phyloP scores from a whole-genome alignment of 257 asterid genomes.

The Capsicum baccatum region DNA sequence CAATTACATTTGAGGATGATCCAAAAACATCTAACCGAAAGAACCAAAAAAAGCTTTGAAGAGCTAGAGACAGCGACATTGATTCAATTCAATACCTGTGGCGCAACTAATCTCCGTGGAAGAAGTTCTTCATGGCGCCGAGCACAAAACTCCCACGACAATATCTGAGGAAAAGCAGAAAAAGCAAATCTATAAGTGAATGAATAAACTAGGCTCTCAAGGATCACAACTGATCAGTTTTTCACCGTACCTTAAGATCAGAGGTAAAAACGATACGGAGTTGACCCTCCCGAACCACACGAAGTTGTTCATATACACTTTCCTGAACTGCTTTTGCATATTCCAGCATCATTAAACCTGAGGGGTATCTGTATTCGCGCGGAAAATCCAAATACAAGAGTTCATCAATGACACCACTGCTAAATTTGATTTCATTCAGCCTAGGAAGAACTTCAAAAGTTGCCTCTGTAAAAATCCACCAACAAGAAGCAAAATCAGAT shows the following conservation, averaged over 20 bases:
- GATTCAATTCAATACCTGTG: slow-evolving; percentile 61
- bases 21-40: not conserved
- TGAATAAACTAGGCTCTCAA: slow-evolving; percentile 10
- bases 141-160: slow-evolving; percentile 97
- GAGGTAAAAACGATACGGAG: slow-evolving; percentile 92
- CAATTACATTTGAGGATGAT: not conserved
- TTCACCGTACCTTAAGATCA: slow-evolving; percentile 73
- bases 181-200: not conserved
- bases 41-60: not conserved
- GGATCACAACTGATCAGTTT: not conserved
- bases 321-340: slow-evolving; percentile 95
- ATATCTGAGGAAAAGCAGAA: slow-evolving; percentile 51
- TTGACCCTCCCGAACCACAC: slow-evolving; percentile 97
- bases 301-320: slow-evolving; percentile 92
- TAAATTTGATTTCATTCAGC: slow-evolving; percentile 93
- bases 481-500: slow-evolving; percentile 12
- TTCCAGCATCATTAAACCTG: slow-evolving; percentile 96
- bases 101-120: slow-evolving; percentile 89
- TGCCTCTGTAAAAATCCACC: slow-evolving; percentile 70
- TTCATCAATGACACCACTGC: slow-evolving; percentile 89
- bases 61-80: not conserved
- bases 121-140: slow-evolving; percentile 97
- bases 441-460: slow-evolving; percentile 97
- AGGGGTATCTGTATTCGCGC: slow-evolving; percentile 80
- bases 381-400: slow-evolving; percentile 97